phyloP scores from a whole-genome alignment of 768 basidiomycete species.

The Ramaria sp. region DNA sequence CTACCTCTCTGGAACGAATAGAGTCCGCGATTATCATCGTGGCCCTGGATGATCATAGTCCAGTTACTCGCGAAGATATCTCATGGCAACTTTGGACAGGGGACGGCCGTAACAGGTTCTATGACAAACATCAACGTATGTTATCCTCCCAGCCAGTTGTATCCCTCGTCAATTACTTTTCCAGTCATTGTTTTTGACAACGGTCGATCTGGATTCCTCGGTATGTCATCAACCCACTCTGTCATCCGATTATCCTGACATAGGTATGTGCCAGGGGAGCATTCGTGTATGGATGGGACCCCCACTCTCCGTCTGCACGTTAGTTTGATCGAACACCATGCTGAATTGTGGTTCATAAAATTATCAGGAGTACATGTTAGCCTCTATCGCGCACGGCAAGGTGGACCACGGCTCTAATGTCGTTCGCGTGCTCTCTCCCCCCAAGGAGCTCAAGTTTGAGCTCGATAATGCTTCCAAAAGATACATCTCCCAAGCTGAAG shows the following conservation, averaged over 20 bases:
- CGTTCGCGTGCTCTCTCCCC: constrained; percentile 34
- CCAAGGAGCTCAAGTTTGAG: constrained; percentile 62
- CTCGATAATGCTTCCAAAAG: constrained; percentile 42
- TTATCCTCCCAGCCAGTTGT: constrained; percentile 10
- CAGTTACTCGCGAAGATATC: constrained; percentile 71
- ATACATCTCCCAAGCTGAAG: constrained; percentile 47
- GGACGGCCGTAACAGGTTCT: constrained; percentile 84
- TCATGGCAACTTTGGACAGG: constrained; percentile 84
- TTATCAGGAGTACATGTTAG: constrained; percentile 68
- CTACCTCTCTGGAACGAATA: constrained; percentile 58
- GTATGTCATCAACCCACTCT: constrained; percentile 33
- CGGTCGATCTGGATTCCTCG: constrained; percentile 88
- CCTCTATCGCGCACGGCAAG: constrained; percentile 59
- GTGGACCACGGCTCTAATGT: constrained; percentile 56
- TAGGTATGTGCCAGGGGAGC: constrained; percentile 27
- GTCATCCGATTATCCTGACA: neutral
- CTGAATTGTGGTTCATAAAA: neutral
- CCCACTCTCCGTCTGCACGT: constrained; percentile 85
- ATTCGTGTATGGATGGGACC: constrained; percentile 64
- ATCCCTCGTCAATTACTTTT: neutral
- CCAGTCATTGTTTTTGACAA: constrained; percentile 90
- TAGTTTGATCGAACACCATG: neutral
- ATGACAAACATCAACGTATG: constrained; percentile 92
- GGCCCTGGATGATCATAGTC: constrained; percentile 73
- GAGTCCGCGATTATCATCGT: constrained; percentile 86